A percentile compares a stretch with the other conserved stretches of the same genome.
Evolutionary conservation across 768 basidiomycete species (phyloP).

Genomic region (Multifurca ochricompacta): DNA sequence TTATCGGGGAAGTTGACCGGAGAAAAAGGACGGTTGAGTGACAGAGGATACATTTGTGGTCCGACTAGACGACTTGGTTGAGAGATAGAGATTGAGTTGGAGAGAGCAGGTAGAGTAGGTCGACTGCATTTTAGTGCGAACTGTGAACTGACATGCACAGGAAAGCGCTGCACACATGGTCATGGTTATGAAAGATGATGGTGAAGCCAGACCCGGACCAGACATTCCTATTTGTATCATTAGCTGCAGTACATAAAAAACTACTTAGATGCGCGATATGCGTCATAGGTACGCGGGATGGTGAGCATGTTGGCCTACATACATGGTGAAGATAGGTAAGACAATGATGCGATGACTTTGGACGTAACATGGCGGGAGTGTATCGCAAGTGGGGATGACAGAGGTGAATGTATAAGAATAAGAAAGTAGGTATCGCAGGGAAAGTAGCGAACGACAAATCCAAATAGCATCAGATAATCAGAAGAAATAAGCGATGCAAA

Average conservation of each 20-base stretch:
- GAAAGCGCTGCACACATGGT: no score
- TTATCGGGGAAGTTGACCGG: not conserved
- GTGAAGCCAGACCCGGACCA: no score
- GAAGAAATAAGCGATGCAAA: not conserved
- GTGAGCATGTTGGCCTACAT: not conserved
- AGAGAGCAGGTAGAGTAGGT: no score
- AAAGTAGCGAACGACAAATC: conserved; percentile 3
- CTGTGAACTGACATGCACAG: no score
- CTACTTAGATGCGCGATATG: conserved; percentile 1
- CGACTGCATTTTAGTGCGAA: no score
- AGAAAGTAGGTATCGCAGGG: conserved; percentile 10
- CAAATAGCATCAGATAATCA: conserved; percentile 7
- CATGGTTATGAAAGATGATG: no score
- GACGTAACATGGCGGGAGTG: not conserved
- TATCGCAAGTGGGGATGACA: conserved; percentile 2
- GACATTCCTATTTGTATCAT: no score
- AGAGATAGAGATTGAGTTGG: no score
- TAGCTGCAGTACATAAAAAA: conserved; percentile 2
- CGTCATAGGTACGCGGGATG: not conserved
- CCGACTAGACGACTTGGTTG: no score
- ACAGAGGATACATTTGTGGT: no score
- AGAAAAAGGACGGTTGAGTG: no score
- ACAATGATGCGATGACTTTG: not conserved
- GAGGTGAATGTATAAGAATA: not conserved
- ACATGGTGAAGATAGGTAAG: not conserved